A percentile compares a stretch with the other conserved stretches of the same genome.
These are phyloP conservation scores for Xylaria multiplex DNA, from an alignment of 2,329 filamentous ascomycete genomes.

Conservation along the genomic window DNA sequence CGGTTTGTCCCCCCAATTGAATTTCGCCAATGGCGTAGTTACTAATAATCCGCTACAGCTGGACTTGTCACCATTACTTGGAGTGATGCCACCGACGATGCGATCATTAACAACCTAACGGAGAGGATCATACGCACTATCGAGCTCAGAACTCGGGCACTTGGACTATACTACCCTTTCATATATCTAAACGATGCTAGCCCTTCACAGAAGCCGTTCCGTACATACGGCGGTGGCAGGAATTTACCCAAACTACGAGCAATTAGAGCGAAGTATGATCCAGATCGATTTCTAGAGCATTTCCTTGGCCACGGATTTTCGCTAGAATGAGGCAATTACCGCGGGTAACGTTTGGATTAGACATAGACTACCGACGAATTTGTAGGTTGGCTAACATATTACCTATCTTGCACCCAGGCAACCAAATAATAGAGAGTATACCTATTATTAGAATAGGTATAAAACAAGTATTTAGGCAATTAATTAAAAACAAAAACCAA, in stretches of 20 bases:
- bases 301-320: constrained; percentile 31
- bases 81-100: constrained; percentile 31
- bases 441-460: too few relatives aligned
- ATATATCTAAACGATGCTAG: constrained; percentile 34
- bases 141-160: constrained; percentile 15
- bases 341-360: neutral
- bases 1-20: constrained; percentile 13
- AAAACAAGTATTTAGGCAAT: too few relatives aligned
- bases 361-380: neutral
- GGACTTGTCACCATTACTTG: constrained; percentile 32
- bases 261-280: constrained; percentile 32
- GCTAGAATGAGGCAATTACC: constrained; percentile 5
- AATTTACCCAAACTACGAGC: constrained; percentile 25
- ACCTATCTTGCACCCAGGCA: neutral
- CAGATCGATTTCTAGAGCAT: constrained; percentile 26
- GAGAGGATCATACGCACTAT: constrained; percentile 19
- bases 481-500: too few relatives aligned
- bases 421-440: too few relatives aligned
- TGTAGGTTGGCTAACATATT: neutral
- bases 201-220: constrained; percentile 26
- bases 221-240: constrained; percentile 27
- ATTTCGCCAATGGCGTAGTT: neutral
- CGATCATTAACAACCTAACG: constrained; percentile 18
- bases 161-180: constrained; percentile 32
- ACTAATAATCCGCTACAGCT: constrained; percentile 22